Percentiles rank a stretch among this genome's conserved stretches.
phyloP scores from a whole-genome alignment of 805 yeast species.

The Ogataea kodamae region DNA sequence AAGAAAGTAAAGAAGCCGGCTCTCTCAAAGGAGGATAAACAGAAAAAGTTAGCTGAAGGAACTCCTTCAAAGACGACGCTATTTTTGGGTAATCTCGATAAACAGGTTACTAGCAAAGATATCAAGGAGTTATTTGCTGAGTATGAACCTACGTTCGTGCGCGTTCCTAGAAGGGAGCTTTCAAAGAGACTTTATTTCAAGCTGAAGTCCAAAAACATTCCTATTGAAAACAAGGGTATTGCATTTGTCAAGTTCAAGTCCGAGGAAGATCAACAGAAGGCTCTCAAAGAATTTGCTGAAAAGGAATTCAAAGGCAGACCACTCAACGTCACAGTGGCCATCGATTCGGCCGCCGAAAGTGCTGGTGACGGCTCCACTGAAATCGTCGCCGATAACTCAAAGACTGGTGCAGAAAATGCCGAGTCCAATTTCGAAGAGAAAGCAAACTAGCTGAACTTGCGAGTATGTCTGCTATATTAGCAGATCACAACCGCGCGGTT shows the following conservation, averaged over 20 bases:
- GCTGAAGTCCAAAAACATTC: slow-evolving; percentile 43
- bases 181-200: slow-evolving; percentile 42
- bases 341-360: slow-evolving; percentile 47
- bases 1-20: slow-evolving; percentile 15
- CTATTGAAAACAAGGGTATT: slow-evolving; percentile 56
- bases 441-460: slow-evolving; percentile 9
- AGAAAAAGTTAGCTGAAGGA: slow-evolving; percentile 42
- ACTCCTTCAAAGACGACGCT: slow-evolving; percentile 54
- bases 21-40: slow-evolving; percentile 30
- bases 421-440: slow-evolving; percentile 9
- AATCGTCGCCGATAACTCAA: too few relatives aligned
- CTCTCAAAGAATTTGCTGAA: slow-evolving; percentile 64
- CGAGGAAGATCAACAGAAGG: slow-evolving; percentile 45
- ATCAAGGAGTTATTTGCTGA: slow-evolving; percentile 45
- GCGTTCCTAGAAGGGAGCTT: slow-evolving; percentile 52
- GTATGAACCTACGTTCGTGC: slow-evolving; percentile 53
- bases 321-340: slow-evolving; percentile 68
- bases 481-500: too few relatives aligned
- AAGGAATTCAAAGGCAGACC: slow-evolving; percentile 61
- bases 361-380: too few relatives aligned
- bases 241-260: slow-evolving; percentile 55
- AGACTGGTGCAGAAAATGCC: too few relatives aligned
- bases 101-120: slow-evolving; percentile 43
- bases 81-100: slow-evolving; percentile 59
- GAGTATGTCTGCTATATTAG: too few relatives aligned